A percentile compares a stretch with the other conserved stretches of the same genome.
Conservation (phyloP, 331 rosid genomes). For the Malus hybrid region DNA sequence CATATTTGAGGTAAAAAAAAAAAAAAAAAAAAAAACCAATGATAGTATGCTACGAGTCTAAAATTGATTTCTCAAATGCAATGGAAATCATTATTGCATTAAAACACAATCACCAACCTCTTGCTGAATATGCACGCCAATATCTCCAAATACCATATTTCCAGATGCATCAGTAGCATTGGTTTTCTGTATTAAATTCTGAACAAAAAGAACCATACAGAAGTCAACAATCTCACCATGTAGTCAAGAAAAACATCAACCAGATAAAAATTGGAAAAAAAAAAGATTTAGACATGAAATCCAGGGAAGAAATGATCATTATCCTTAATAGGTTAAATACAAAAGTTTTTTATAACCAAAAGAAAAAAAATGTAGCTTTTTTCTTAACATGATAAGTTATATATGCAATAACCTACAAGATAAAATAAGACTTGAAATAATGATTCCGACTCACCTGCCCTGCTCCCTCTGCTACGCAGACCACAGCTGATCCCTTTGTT, state of each 20-base stretch:
- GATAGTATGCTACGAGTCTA: background rate
- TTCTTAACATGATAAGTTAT: background rate
- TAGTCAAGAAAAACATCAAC: background rate
- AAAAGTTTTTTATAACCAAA: background rate
- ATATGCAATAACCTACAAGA: background rate
- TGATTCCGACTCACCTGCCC: constrained; percentile 58
- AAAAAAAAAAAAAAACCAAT: too few relatives aligned
- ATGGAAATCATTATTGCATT: background rate
- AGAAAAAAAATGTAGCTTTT: background rate
- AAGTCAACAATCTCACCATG: background rate
- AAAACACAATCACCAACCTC: constrained; percentile 58
- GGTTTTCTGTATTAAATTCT: constrained; percentile 78
- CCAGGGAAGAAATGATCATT: constrained; percentile 3
- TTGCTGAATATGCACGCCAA: constrained; percentile 89
- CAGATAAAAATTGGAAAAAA: background rate
- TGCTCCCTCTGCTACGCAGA: constrained; percentile 96
- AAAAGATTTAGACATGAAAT: background rate
- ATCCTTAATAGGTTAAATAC: background rate
- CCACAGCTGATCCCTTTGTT: constrained; percentile 91
- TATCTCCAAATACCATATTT: constrained; percentile 74
- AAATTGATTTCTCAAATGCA: background rate
- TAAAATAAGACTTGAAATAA: background rate
- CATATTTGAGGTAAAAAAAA: background rate
- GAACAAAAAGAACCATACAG: constrained; percentile 25
- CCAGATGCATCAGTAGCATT: constrained; percentile 96